A percentile compares a stretch with the other conserved stretches of the same genome.
Evolutionary conservation across 164 flowering plant species (phyloP).

Genomic region (Stephania cephalantha): DNA sequence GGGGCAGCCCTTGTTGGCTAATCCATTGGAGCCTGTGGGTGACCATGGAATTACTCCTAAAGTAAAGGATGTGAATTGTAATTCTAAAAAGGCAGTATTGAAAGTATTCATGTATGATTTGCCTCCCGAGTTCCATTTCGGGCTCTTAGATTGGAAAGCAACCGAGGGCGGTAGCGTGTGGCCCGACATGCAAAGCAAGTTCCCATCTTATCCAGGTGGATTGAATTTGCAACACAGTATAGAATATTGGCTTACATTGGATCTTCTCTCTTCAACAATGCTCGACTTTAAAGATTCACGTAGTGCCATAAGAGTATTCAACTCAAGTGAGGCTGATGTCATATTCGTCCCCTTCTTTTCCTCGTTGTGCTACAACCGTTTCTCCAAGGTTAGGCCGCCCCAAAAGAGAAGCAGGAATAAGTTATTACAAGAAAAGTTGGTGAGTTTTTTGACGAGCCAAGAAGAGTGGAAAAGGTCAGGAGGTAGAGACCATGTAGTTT

Average conservation of each 20-base stretch:
- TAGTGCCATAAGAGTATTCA: constrained; percentile 57
- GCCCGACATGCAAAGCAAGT: constrained; percentile 57
- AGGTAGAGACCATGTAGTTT: constrained; percentile 72
- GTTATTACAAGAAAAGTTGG: constrained; percentile 63
- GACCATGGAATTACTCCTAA: constrained; percentile 5
- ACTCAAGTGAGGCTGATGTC: constrained; percentile 79
- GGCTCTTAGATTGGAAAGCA: constrained; percentile 62
- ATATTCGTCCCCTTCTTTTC: constrained; percentile 94
- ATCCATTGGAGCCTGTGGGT: constrained; percentile 2
- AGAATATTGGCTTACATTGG: constrained; percentile 92
- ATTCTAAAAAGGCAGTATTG: constrained; percentile 21
- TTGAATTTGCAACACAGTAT: constrained; percentile 89
- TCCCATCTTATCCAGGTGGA: constrained; percentile 85
- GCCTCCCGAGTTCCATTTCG: constrained; percentile 85
- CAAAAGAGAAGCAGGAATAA: constrained; percentile 45
- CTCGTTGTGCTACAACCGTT: constrained; percentile 69
- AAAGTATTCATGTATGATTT: constrained; percentile 95
- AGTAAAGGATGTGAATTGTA: constrained; percentile 18
- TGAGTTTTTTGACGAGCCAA: constrained; percentile 46
- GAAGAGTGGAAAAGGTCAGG: constrained; percentile 80
- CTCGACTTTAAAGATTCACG: constrained; percentile 25
- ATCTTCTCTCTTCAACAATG: constrained; percentile 58
- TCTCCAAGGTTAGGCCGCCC: constrained; percentile 40
- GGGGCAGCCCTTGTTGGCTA: constrained; percentile 10
- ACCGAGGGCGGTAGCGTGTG: constrained; percentile 41